phyloP scores from a whole-genome alignment of 306 rosid genomes.

The Quercus dentata region DNA sequence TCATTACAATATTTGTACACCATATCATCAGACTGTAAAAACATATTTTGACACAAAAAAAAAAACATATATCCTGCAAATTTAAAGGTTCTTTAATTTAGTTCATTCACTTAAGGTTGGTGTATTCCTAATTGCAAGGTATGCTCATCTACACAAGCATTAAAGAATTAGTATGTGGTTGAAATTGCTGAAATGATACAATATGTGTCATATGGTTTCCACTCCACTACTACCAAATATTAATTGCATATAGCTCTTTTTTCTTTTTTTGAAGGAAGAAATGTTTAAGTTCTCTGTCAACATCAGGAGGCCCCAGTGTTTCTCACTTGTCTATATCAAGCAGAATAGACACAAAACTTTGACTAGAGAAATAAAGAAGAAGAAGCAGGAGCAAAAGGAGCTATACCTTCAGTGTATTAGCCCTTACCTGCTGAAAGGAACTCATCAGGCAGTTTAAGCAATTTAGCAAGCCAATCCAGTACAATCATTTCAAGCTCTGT shows the following conservation, averaged over 20 bases:
- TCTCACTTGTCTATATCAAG: not conserved
- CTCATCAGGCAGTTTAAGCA: constrained; percentile 54
- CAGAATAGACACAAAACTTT: not conserved
- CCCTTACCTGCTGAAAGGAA: constrained; percentile 71
- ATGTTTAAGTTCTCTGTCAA: not conserved
- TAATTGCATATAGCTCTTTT: not conserved
- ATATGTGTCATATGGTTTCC: not conserved
- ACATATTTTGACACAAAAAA: not conserved
- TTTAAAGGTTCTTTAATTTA: not conserved
- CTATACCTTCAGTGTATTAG: not conserved
- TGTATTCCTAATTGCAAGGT: not conserved
- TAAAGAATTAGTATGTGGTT: not conserved
- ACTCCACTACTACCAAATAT: not conserved
- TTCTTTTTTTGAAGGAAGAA: not conserved
- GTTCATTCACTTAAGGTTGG: not conserved
- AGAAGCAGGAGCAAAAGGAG: not conserved
- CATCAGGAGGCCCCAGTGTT: not conserved
- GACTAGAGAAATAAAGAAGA: not conserved
- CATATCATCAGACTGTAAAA: not conserved
- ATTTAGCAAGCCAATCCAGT: constrained; percentile 90
- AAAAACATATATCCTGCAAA: not conserved
- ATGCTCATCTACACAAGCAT: not conserved
- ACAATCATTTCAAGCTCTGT: constrained; percentile 91
- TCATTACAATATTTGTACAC: not conserved
- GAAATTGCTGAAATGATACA: too few species aligned